Base-by-base conservation (phyloP, 352 stramenopile genomes). In the Globisporangium polare region DNA sequence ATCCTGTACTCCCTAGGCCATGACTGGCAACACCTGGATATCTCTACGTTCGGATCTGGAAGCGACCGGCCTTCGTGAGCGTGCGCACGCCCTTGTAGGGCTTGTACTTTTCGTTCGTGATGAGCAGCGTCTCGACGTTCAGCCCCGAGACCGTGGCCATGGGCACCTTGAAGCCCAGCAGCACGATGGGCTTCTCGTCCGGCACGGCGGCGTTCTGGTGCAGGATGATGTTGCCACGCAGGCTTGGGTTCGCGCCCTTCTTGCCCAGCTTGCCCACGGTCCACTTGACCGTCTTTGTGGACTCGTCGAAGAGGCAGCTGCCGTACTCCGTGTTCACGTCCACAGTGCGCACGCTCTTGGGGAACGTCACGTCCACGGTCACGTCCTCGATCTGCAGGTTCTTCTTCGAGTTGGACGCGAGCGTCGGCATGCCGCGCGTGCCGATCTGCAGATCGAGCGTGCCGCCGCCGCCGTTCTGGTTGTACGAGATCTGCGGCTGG, bases 51-150 rank as follows among this genome's bases (percentile, higher is more conserved):
- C 93, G 90, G 72, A 98, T 97, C 83, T 98, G 94, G 82, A 98
- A 98, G 39, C 93, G 86, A 0, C 96, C 96, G 59, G 93, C 92
- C 71, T 98, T 98, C 33, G 96, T 97, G 66, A 99, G 90, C 53
- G 97, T 98, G 58, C 96, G 87, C 51, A 99, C 96, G 33, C 96
- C 97, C 83, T 99, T 99, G 87, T 99, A 99, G 8, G 96, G 97
- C 65, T 95, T 96, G 79, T 99, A 99, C 61, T 90, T 92, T 76
- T 99, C 97, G 70, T 98, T 98, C 31, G 88, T 95, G 53, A 99
- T 84, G 45, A 96, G 66, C 47, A 99, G 71, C 47, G 96, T 98
- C 69, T 96, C 93, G 43, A 99, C 96, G 46, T 95, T 92, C 50
- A 99, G 72, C 13, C 96, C 96, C 63, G 92, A 98, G 46, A 99